phyloP scores from a whole-genome alignment of 805 yeast species.

The Tetrapisispora arboricola region DNA sequence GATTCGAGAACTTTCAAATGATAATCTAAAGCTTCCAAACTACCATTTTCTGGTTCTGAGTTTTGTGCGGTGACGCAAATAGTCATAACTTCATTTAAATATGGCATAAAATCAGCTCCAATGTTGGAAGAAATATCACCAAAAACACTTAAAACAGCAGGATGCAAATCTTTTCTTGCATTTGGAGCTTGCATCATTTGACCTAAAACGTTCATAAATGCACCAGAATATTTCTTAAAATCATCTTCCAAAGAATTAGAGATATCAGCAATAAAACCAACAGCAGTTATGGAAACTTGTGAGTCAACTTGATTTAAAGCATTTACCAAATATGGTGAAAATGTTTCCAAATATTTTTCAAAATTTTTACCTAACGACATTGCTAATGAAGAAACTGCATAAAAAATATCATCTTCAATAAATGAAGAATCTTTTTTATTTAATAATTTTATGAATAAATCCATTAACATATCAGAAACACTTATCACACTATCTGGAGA shows the following conservation, averaged over 20 bases:
- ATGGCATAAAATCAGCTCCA: conserved; percentile 67
- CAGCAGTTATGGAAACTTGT: conserved; percentile 78
- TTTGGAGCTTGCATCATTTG: conserved; percentile 53
- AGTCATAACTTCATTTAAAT: conserved; percentile 67
- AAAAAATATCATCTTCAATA: conserved; percentile 89
- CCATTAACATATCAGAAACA: conserved; percentile 81
- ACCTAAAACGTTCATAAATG: conserved; percentile 77
- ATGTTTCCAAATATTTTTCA: conserved; percentile 65
- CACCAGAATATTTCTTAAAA: conserved; percentile 65
- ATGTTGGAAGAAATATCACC: conserved; percentile 92
- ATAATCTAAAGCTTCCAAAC: conserved; percentile 71
- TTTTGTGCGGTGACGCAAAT: conserved; percentile 60
- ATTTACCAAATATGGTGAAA: conserved; percentile 69
- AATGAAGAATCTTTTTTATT: conserved; percentile 49
- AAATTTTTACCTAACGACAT: conserved; percentile 65
- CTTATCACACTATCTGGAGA: conserved; percentile 51
- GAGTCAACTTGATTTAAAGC: conserved; percentile 79
- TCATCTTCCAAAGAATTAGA: conserved; percentile 74
- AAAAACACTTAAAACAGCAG: conserved; percentile 81
- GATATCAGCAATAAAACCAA: conserved; percentile 91
- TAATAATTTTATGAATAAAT: conserved; percentile 64
- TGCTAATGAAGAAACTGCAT: conserved; percentile 85
- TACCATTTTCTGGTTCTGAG: conserved; percentile 52
- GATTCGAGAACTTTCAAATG: conserved; percentile 66
- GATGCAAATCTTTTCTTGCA: conserved; percentile 73